Evolutionary conservation across 768 basidiomycete genomes (phyloP), one percentile per base, ranked within the genome.

Genomic region (Tricholoma sp.): DNA sequence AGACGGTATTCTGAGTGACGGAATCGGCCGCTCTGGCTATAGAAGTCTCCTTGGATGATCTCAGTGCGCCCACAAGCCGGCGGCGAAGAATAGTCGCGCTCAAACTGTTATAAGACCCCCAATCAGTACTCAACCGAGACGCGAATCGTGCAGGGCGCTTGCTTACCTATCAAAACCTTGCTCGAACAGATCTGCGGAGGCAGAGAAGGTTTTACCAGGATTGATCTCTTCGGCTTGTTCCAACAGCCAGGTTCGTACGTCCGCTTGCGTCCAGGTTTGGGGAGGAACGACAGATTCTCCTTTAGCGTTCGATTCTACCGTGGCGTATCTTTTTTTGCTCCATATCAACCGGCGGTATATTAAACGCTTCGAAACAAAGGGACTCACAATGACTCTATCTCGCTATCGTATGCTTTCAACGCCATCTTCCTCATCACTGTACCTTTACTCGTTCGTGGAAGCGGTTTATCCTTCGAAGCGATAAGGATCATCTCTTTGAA

Each of bases 391-490:
- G 11, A 1, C 11, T 32, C 31, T 7, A 32, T 32, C 31, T 32
- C 31, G 31, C 31, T 32, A 11, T 69, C 71, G 49, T 83, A 82
- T 7, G 67, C 11, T 5, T 54, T 62, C 32, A 80, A 51, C 0
- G 76, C 71, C 5, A 70, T 72, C 55, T 76, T 77, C 49, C 75
- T 73, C 39, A 68, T 67, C 3, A 79, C 71, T 0, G 80, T 78
- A 3, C 77, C 78, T 59, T 82, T 83, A 0, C 68, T 74, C 1
- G 78, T 67, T 21, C 74, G 74, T 14, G 73, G 67, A 46, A 83
- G 67, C 1, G 76, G 79, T 55, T 78, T 78, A 0, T 66, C 69
- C 1, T 62, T 61, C 4, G 69, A 65, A 0, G 79, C 69, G n/a
- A n/a, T n/a, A n/a, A n/a, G n/a, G n/a, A n/a, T n/a, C n/a, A n/a